phyloP scores from a whole-genome alignment of 495 filamentous ascomycete species.

The Astrothelium subdiscretum region DNA sequence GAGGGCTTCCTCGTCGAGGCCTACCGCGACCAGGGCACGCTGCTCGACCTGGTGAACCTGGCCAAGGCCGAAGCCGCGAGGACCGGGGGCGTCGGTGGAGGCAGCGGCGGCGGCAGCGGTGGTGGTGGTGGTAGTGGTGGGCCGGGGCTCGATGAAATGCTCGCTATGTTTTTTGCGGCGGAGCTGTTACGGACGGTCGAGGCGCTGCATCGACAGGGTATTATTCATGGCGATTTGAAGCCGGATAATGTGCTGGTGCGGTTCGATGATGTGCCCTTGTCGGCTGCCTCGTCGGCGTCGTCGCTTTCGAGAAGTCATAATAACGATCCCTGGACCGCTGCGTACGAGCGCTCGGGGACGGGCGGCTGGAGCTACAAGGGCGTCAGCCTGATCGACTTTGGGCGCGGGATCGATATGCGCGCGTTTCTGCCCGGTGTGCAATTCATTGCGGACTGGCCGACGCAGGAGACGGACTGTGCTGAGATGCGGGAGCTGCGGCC shows the following conservation, averaged over 20 bases:
- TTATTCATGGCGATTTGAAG: constrained; percentile 92
- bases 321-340: constrained; percentile 37
- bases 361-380: constrained; percentile 76
- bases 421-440: constrained; percentile 64
- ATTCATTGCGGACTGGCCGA: constrained; percentile 93
- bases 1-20: constrained; percentile 83
- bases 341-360: constrained; percentile 58
- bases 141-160: constrained; percentile 71
- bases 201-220: constrained; percentile 62
- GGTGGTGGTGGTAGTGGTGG: no score
- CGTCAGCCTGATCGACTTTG: constrained; percentile 84
- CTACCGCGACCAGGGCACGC: constrained; percentile 78
- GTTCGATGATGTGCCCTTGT: constrained; percentile 42
- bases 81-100: constrained; percentile 13
- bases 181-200: constrained; percentile 88
- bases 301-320: not conserved
- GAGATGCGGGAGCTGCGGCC: constrained; percentile 87
- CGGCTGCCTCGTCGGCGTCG: not conserved
- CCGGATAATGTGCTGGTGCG: constrained; percentile 89
- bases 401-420: constrained; percentile 85
- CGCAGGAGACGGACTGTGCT: constrained; percentile 68
- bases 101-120: constrained; percentile 35
- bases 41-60: constrained; percentile 85
- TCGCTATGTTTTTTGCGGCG: constrained; percentile 90
- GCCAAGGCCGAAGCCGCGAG: constrained; percentile 53